These are phyloP conservation scores for Euphorbia pulcherrima DNA, from an alignment of 345 rosid species.

Conservation along the genomic window DNA sequence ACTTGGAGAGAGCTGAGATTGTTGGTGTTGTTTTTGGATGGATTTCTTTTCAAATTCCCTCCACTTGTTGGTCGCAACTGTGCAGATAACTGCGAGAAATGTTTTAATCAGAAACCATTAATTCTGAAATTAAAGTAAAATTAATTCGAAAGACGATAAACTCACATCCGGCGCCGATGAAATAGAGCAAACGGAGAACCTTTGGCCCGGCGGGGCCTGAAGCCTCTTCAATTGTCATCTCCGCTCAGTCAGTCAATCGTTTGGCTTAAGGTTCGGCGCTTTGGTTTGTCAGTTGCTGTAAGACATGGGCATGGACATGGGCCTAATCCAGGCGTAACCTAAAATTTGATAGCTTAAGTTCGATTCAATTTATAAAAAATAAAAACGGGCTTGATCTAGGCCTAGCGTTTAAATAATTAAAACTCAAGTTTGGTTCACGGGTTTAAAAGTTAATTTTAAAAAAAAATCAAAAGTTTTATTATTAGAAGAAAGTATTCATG, in stretches of 20 bases:
- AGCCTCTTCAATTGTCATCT: slow-evolving; percentile 45
- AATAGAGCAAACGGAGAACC: slow-evolving; percentile 48
- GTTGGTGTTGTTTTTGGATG: slow-evolving; percentile 33
- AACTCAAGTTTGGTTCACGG: no score
- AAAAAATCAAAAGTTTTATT: no score
- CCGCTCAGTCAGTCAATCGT: background rate
- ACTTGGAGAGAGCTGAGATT: slow-evolving; percentile 24
- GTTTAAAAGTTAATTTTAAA: no score
- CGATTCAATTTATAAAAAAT: no score
- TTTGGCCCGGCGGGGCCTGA: slow-evolving; percentile 63
- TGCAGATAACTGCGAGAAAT: slow-evolving; percentile 43
- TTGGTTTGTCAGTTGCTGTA: no score
- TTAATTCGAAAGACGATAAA: background rate
- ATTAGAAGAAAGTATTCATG: no score
- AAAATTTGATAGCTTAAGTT: no score
- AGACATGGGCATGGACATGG: no score
- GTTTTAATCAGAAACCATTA: background rate
- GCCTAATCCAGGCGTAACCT: no score
- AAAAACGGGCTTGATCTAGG: no score
- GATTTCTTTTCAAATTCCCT: slow-evolving; percentile 57
- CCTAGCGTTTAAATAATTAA: no score
- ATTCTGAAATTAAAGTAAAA: background rate
- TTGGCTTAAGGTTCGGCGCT: no score
- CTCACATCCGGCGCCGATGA: slow-evolving; percentile 81
- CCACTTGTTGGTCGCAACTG: slow-evolving; percentile 66